A percentile compares a stretch with the other conserved stretches of the same genome.
Conservation (phyloP, 495 filamentous ascomycete species). For the Hypoxylon trugodes region DNA sequence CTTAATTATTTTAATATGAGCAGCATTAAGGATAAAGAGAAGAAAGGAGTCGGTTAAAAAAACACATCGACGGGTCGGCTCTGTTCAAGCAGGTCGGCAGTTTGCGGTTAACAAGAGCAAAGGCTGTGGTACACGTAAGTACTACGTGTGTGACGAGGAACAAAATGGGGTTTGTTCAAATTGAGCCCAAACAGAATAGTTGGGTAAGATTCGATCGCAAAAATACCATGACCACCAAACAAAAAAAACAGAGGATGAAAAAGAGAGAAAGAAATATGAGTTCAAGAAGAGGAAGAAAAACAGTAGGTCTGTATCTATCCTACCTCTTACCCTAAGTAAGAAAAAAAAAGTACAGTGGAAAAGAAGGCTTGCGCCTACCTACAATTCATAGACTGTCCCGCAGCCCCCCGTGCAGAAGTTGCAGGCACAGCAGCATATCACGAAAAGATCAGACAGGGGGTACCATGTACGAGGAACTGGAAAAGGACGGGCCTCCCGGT, state of each 20-base stretch:
- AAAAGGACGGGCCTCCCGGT: slow-evolving; percentile 9
- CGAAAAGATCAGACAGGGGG: background rate
- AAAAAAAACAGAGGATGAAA: slow-evolving; percentile 3
- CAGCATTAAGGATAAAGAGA: slow-evolving; percentile 20
- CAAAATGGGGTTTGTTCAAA: slow-evolving; percentile 5
- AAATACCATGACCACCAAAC: slow-evolving; percentile 10
- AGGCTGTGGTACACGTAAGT: background rate
- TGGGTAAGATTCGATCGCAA: slow-evolving; percentile 18
- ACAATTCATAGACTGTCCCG: background rate
- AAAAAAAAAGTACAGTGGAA: background rate
- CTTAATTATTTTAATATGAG: background rate
- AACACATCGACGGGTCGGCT: slow-evolving; percentile 10
- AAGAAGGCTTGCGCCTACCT: slow-evolving; percentile 19
- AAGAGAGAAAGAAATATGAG: background rate
- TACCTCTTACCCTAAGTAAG: slow-evolving; percentile 1
- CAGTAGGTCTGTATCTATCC: slow-evolving; percentile 2
- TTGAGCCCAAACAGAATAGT: slow-evolving; percentile 14
- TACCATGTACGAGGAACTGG: background rate
- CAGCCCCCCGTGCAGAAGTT: background rate
- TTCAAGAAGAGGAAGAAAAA: background rate
- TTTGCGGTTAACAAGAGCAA: too few species aligned
- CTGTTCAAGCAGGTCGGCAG: background rate
- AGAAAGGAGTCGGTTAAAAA: background rate
- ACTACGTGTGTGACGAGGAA: background rate
- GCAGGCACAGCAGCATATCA: slow-evolving; percentile 1